A percentile compares a stretch with the other conserved stretches of the same genome.
These are phyloP conservation scores for Salix suchowensis DNA, from an alignment of 345 rosid species.

Conservation along the genomic window DNA sequence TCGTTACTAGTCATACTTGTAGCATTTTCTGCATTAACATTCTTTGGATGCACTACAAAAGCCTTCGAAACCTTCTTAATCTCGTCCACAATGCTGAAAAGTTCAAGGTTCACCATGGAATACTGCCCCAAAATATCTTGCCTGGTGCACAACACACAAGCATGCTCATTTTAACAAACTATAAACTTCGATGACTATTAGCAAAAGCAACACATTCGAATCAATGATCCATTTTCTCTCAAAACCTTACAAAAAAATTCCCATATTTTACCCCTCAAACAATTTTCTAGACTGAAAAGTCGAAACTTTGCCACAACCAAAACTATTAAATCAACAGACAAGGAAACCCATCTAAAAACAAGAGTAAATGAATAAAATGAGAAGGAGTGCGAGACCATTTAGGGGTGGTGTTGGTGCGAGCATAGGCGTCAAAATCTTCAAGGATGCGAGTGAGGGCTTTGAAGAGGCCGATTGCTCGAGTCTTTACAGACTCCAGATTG, in stretches of 20 bases:
- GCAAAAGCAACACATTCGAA: too few relatives aligned
- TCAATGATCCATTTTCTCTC: too few relatives aligned
- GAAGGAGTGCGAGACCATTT: slow-evolving; percentile 49
- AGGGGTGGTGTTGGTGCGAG: slow-evolving; percentile 73
- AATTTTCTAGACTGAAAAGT: too few relatives aligned
- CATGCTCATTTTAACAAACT: too few relatives aligned
- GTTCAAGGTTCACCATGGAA: slow-evolving; percentile 93
- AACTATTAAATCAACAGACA: neutral
- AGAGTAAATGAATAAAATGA: neutral
- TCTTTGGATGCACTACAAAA: slow-evolving; percentile 82
- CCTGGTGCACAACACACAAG: slow-evolving; percentile 36
- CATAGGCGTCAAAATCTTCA: slow-evolving; percentile 72
- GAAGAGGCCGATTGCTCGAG: slow-evolving; percentile 70
- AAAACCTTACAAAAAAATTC: too few relatives aligned
- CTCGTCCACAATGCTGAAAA: slow-evolving; percentile 82
- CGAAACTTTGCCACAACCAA: too few relatives aligned
- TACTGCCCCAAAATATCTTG: slow-evolving; percentile 85
- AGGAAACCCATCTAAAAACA: neutral
- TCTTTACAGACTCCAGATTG: slow-evolving; percentile 70
- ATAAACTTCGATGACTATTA: too few relatives aligned
- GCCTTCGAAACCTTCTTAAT: slow-evolving; percentile 76
- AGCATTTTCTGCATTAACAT: slow-evolving; percentile 82
- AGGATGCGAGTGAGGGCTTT: slow-evolving; percentile 86
- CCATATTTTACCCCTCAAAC: too few relatives aligned
- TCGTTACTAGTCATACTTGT: slow-evolving; percentile 38